Conservation (phyloP, 2,329 filamentous ascomycete species). For the Gaeumannomyces tritici region DNA sequence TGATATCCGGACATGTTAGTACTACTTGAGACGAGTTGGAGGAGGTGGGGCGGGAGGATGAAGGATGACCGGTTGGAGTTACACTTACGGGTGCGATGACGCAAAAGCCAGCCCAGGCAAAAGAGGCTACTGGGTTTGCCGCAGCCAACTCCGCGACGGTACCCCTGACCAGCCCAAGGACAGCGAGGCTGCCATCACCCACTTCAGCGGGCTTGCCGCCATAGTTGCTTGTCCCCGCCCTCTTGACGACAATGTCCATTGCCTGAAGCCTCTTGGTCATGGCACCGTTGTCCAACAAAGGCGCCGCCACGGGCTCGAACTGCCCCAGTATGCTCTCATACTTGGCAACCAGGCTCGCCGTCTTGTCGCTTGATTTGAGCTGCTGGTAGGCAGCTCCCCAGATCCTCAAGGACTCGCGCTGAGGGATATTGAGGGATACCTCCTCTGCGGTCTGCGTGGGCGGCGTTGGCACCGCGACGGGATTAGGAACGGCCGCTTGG, state of each 20-base stretch:
- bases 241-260: not conserved
- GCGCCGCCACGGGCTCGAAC: not conserved
- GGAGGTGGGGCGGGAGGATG: not conserved
- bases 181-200: not conserved
- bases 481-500: too few species aligned
- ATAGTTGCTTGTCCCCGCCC: not conserved
- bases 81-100: not conserved
- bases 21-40: too few species aligned
- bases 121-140: not conserved
- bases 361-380: not conserved
- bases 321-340: not conserved
- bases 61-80: not conserved
- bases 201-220: not conserved
- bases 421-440: not conserved
- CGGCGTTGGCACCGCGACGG: too few species aligned
- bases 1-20: not conserved
- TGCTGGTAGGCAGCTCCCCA: not conserved
- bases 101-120: not conserved
- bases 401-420: not conserved
- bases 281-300: not conserved
- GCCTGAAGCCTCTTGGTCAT: not conserved
- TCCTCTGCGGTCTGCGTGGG: too few species aligned
- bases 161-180: not conserved
- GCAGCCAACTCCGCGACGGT: not conserved
- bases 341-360: not conserved